Evolutionary conservation across 768 basidiomycete genomes (phyloP).

Genomic region (Phaeotremella fagi): DNA sequence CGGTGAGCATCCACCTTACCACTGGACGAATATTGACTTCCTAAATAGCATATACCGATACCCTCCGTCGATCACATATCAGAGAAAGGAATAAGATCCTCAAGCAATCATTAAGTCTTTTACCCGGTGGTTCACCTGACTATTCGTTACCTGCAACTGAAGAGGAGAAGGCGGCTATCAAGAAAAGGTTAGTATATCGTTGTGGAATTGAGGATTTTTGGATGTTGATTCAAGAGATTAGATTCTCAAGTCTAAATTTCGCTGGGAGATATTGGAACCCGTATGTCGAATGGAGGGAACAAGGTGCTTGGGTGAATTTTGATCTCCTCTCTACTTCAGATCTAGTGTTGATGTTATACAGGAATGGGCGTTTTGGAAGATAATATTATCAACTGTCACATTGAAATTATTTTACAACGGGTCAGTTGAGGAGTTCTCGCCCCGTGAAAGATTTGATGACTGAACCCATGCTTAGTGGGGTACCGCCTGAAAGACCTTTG

Average conservation of each 20-base stretch:
- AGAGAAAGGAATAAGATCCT: constrained; percentile 19
- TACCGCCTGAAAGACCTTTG: constrained; percentile 37
- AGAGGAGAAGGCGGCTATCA: constrained; percentile 37
- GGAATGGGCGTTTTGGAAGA: constrained; percentile 43
- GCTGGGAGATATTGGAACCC: constrained; percentile 43
- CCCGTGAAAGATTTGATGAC: not conserved
- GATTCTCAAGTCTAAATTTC: constrained; percentile 33
- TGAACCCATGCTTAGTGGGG: constrained; percentile 17
- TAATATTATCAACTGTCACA: constrained; percentile 27
- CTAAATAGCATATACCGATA: constrained; percentile 36
- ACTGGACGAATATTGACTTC: not conserved
- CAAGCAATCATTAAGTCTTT: constrained; percentile 2
- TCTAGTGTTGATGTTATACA: not conserved
- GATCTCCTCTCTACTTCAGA: not conserved
- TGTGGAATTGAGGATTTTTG: not conserved
- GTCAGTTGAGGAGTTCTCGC: constrained; percentile 2
- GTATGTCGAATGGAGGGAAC: constrained; percentile 41
- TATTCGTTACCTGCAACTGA: constrained; percentile 25
- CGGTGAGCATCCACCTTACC: constrained; percentile 15
- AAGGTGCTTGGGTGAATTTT: constrained; percentile 28
- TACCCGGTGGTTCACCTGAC: constrained; percentile 21
- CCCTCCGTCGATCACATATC: constrained; percentile 31
- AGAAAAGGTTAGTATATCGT: constrained; percentile 21
- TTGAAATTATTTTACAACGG: constrained; percentile 34
- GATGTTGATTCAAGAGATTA: not conserved